Conservation (phyloP, 140 eudicot genomes). For the Ambrosia hybrid region DNA sequence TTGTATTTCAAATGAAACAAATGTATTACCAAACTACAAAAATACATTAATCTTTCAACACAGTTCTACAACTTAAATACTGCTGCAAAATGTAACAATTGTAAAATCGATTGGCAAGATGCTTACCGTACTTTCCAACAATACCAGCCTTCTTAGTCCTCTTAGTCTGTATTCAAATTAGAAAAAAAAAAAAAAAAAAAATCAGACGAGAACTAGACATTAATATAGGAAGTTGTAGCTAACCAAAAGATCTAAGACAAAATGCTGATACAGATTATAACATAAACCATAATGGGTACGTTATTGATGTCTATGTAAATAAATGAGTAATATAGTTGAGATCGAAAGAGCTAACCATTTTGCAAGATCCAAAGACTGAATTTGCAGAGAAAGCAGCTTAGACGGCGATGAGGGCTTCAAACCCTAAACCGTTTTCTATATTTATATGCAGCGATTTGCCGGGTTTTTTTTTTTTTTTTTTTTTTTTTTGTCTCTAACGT, state of each 20-base stretch:
- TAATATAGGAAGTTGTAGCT: too few species aligned
- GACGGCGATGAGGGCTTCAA: conserved; percentile 12
- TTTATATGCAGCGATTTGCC: not conserved
- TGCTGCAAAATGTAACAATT: not conserved
- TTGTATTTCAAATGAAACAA: not conserved
- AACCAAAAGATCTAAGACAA: too few species aligned
- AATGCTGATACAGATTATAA: too few species aligned
- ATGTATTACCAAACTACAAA: not conserved
- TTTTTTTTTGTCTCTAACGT: too few species aligned
- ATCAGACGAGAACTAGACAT: too few species aligned
- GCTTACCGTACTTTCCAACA: conserved; percentile 59
- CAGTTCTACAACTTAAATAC: not conserved
- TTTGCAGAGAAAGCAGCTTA: not conserved
- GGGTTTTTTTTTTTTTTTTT: not conserved
- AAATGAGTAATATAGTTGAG: not conserved
- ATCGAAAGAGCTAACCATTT: conserved; percentile 8
- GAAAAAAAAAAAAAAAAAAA: too few species aligned
- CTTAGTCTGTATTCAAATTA: too few species aligned
- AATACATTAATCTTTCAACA: not conserved
- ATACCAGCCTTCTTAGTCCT: too few species aligned
- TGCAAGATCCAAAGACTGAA: not conserved
- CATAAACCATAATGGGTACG: too few species aligned
- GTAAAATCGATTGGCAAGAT: not conserved
- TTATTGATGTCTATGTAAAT: too few species aligned
- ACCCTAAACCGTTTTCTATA: conserved; percentile 7